Evolutionary conservation across 192 early-diverging fungal species (phyloP), one percentile per base, ranked within the genome.

Genomic region (Chytriomyces sp.): DNA sequence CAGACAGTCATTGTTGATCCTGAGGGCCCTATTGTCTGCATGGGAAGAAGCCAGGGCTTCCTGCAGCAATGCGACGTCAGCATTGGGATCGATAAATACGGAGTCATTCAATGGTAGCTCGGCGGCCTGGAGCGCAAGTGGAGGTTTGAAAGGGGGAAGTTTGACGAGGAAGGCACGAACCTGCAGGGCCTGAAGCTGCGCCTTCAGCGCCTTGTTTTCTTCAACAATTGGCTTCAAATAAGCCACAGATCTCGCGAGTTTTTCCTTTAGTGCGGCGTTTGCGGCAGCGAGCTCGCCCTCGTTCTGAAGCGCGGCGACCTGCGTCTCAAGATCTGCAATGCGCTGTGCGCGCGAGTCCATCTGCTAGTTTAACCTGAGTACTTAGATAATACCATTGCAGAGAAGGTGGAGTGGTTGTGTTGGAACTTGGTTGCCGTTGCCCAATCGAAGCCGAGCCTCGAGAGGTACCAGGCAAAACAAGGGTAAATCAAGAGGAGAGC

Each of bases 221-320:
- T 69, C 74, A 28, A 63, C 59, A 30, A 75, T 39, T 14, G 66
- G 67, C 34, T 71, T 75, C 57, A 75, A 49, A 63, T 75, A 67
- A 10, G 34, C 39, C 22, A 70, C 74, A 8, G 74, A 65, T 26
- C 54, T 68, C 28, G 58, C 53, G 30, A 75, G 74, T 38, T 70
- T 69, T 31, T 75, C 74, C 37, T 75, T 54, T 2, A 75, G 66
- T 12, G 59, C 12, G 19, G 37, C 28, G 54, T 58, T 59, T 6
- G 56, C 32, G 30, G 44, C 34, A 17, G 65, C 73, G 38, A 62
- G 41, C n/a, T 49, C 61, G 25, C 10, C 31, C 32, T 28, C 14
- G 14, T 31, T 25, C 57, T 2, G 1, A 32, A 26, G 26, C 61
- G 61, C 36, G n/a, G 39, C 32, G 61, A 32, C 14, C 28, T 28